These are phyloP conservation scores for Cercospora nicotianae DNA, from an alignment of 2,329 filamentous ascomycete genomes.

Conservation along the genomic window DNA sequence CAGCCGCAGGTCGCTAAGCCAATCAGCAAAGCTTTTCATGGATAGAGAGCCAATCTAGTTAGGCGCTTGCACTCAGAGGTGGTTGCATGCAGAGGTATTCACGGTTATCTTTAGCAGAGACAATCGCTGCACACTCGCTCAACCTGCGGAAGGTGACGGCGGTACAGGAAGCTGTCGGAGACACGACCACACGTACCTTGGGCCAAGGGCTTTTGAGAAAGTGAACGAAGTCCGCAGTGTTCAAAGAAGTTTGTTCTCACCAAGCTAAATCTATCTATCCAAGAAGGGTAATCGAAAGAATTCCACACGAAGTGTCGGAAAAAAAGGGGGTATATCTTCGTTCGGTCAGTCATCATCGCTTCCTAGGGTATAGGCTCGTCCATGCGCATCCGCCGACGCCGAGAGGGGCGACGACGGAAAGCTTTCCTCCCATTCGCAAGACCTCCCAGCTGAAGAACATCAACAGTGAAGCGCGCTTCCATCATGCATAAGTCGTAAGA, in stretches of 20 bases:
- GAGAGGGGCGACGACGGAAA: neutral
- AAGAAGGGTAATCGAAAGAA: conserved; percentile 17
- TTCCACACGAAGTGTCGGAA: conserved; percentile 20
- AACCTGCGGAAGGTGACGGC: no score
- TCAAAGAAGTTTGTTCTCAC: conserved; percentile 1
- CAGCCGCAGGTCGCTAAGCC: no score
- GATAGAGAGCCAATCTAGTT: no score
- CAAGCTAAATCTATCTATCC: conserved; percentile 13
- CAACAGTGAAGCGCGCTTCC: conserved; percentile 20
- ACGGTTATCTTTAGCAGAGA: no score
- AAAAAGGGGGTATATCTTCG: conserved; percentile 19
- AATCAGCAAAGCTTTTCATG: no score
- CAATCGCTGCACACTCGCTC: no score
- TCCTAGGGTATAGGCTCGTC: conserved; percentile 16
- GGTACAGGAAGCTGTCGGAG: neutral
- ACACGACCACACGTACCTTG: neutral
- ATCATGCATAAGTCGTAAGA: conserved; percentile 21
- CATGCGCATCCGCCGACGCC: neutral
- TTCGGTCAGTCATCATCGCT: conserved; percentile 16
- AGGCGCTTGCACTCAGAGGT: no score
- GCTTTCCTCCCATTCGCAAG: conserved; percentile 14
- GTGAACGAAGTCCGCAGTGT: neutral
- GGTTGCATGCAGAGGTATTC: no score
- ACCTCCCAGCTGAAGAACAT: conserved; percentile 12
- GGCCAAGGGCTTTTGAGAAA: neutral